Evolutionary conservation across 257 asterid genomes (phyloP).

Genomic region (Forsythia suspensa): DNA sequence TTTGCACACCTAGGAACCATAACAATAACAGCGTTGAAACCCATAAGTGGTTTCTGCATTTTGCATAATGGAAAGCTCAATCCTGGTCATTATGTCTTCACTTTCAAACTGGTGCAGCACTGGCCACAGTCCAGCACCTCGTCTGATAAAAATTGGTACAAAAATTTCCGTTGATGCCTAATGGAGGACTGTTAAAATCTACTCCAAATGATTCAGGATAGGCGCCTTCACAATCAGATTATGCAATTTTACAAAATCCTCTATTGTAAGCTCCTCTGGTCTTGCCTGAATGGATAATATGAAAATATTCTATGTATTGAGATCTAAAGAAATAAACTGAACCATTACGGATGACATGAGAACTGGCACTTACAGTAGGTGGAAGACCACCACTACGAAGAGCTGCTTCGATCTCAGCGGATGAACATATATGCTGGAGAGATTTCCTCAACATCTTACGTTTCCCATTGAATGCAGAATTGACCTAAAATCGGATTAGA

Average conservation of each 20-base stretch:
- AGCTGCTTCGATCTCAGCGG: conserved; percentile 84
- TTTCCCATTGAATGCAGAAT: conserved; percentile 91
- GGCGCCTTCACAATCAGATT: conserved; percentile 44
- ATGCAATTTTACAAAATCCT: conserved; percentile 81
- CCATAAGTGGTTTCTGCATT: not conserved
- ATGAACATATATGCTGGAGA: conserved; percentile 74
- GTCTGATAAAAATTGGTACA: not conserved
- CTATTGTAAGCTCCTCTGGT: conserved; percentile 85
- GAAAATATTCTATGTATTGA: not conserved
- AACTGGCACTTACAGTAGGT: conserved; percentile 57
- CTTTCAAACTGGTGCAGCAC: not conserved
- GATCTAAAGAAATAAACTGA: not conserved
- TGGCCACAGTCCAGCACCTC: not conserved
- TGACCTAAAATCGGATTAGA: conserved; percentile 55
- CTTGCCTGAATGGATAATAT: conserved; percentile 57
- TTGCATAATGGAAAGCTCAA: not conserved
- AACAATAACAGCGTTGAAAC: not conserved
- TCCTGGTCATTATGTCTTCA: not conserved
- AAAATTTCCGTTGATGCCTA: not conserved
- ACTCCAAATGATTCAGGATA: not conserved
- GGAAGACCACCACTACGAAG: conserved; percentile 57
- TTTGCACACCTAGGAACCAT: not conserved
- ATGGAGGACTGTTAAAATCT: not conserved
- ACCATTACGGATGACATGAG: not conserved
- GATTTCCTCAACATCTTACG: conserved; percentile 96